A percentile compares a stretch with the other conserved stretches of the same genome.
Evolutionary conservation across 192 early-diverging fungal genomes (phyloP).

Genomic region (Obelidium mucronatum): DNA sequence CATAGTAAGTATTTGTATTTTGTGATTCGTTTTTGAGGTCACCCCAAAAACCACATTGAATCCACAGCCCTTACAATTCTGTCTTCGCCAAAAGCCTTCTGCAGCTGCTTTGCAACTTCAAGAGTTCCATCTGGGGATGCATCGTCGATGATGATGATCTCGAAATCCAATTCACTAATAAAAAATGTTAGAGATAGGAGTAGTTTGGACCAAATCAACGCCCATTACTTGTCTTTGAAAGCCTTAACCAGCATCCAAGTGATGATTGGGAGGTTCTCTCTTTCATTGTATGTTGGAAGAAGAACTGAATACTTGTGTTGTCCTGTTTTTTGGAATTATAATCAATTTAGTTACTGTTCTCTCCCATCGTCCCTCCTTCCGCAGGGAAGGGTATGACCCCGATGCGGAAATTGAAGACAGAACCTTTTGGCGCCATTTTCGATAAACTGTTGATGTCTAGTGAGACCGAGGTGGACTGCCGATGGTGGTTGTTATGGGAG

Average conservation of each 20-base stretch:
- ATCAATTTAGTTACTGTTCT: neutral
- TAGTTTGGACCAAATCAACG: too few species aligned
- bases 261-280: constrained; percentile 96
- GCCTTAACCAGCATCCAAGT: constrained; percentile 89
- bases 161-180: constrained; percentile 86
- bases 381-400: neutral
- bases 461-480: neutral
- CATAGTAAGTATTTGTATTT: too few species aligned
- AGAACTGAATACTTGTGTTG: constrained; percentile 86
- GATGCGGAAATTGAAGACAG: neutral
- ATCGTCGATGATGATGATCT: constrained; percentile 98
- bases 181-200: too few species aligned
- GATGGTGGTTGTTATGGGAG: neutral
- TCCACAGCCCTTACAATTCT: constrained; percentile 71
- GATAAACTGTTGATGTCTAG: constrained; percentile 16
- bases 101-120: constrained; percentile 90
- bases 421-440: constrained; percentile 16
- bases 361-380: neutral
- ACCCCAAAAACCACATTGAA: neutral
- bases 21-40: neutral
- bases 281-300: constrained; percentile 98
- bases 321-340: neutral
- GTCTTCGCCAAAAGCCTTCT: constrained; percentile 84
- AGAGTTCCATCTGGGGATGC: constrained; percentile 94
- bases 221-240: constrained; percentile 73